Evolutionary conservation across 495 filamentous ascomycete genomes (phyloP), one percentile per base, ranked within the genome.

Genomic region (Neurospora sublineolata): DNA sequence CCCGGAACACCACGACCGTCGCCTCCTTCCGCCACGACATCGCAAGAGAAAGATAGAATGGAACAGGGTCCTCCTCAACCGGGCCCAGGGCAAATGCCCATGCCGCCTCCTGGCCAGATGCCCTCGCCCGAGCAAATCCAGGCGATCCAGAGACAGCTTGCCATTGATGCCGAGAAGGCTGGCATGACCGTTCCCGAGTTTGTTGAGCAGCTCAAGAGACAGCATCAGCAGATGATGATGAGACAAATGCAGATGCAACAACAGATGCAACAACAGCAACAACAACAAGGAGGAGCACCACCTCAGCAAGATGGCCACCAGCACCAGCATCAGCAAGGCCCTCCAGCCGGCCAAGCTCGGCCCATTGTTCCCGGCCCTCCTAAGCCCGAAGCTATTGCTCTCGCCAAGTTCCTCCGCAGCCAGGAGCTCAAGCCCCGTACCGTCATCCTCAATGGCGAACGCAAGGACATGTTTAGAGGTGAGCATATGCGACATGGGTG

Each of bases 391-490:
- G 94, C 94, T 5, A 77, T 97, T 27, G 93, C 94, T 20, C 88
- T 99, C 33, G 96, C 96, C 75, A 90, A 93, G 76, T 99, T 94
- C 83, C 84, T 99, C 69, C 87, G 89, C 73, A 82, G 87, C 69
- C 94, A 97, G 82, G 86, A 93, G 74, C 84, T 99, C 74, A 99
- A 99, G 87, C 84, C 88, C 58, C 86, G 96, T 74, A 97, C 95
- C 37, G 93, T 91, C 82, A 96, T 99, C 72, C 85, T 97, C 75
- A 94, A 97, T 76, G 96, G 95, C 73, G 94, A 98, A 84, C 87
- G 96, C 72, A 98, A 97, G 83, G 94, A 99, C 74, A 94, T 99
- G 89, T 98, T 99, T 83, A 92, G 91, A 86, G 92, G 94, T 97
- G 81, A 69, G 77, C 20, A 36, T 58, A 42, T 44, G 7, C 52